Evolutionary conservation across 306 rosid genomes (phyloP), one percentile per base, ranked within the genome.

Genomic region (Datisca glomerata): DNA sequence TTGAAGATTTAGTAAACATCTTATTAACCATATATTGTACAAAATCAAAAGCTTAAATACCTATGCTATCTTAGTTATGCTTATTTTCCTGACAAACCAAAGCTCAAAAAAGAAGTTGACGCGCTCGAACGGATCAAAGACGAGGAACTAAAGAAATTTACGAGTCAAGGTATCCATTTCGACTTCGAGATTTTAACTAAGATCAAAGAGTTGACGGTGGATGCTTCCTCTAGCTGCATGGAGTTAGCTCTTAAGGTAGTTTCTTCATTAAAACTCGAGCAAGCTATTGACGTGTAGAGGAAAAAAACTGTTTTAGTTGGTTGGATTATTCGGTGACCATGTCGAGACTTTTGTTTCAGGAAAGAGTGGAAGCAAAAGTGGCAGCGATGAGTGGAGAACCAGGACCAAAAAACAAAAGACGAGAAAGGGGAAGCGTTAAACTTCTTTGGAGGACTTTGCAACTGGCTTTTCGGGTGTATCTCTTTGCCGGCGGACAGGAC

Each of bases 391-490:
- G 6, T 29, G 35, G 18, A 57, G 47, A 46, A 68, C 63, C 21
- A 5, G n/a, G 10, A 13, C 12, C 6, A 11, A 31, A 31, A 31
- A 4, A 11, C 12, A 4, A 31, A 8, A 5, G 35, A 31, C 35
- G 12, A 13, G 2, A 31, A 31, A 31, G 12, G 35, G 68, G 45
- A 16, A 5, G 17, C 32, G 65, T 34, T 1, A 76, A 61, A 56
- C 43, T 85, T 79, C 79, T 78, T 9, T 85, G 96, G 96, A 80
- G 72, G 64, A 81, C 80, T 10, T 80, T 85, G 41, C 89, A 80
- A 56, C 80, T 85, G 13, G 93, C 87, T 27, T 85, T 67, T 62
- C 43, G 72, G 23, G 85, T 80, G 2, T 80, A 85, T 35, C 71
- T 71, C 2, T 85, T 85, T 61, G 85, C 93, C 1, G 96, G 96